Evolutionary conservation across 1,139 yeast species (phyloP), one percentile per base, ranked within the genome.

Genomic region (Martiniozyma asiatica): DNA sequence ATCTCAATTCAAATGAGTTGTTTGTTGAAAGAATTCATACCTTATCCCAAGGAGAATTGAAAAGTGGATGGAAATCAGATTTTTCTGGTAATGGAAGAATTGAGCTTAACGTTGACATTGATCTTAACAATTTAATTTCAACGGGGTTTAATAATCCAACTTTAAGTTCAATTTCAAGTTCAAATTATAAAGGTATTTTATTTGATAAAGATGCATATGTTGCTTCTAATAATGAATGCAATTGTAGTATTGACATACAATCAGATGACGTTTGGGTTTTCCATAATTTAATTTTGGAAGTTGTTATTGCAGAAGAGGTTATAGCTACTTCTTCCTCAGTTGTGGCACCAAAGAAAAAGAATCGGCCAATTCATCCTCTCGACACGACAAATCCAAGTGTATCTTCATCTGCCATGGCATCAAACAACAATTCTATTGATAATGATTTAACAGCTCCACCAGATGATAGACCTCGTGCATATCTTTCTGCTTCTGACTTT

Each of bases 51-150:
- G 95, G 95, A 6, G 94, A 81, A 36, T 56, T 84, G 47, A 81
- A 79, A 50, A 64, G 70, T 15, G 98, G 98, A 5, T 89, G 98
- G 98, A 89, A 89, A 53, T 73, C 93, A 0, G 97, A 92, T 54
- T 87, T 78, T 50, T 55, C 72, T 11, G 79, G 73, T 20, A 61
- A 63, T 23, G 97, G 96, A 6, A 64, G 68, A 36, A 75, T 85
- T 34, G 94, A 84, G 53, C 52, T 84, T 35, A 73, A 76, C 20
- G 81, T 81, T 5, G 82, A 71, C 40, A 73, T 79, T 25, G 65
- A 67, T 22, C 69, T 78, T 19, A 60, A 63, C 53, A 55, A 62
- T 33, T 57, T 73, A 32, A 60, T 73, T n/a, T 68, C 81, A 3
- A 43, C 45, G 17, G 85, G 84, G 8, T 54, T 61, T 5, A 51